These are phyloP conservation scores for Aspergillus conjunctus DNA, from an alignment of 495 filamentous ascomycete species.

Conservation along the genomic window DNA sequence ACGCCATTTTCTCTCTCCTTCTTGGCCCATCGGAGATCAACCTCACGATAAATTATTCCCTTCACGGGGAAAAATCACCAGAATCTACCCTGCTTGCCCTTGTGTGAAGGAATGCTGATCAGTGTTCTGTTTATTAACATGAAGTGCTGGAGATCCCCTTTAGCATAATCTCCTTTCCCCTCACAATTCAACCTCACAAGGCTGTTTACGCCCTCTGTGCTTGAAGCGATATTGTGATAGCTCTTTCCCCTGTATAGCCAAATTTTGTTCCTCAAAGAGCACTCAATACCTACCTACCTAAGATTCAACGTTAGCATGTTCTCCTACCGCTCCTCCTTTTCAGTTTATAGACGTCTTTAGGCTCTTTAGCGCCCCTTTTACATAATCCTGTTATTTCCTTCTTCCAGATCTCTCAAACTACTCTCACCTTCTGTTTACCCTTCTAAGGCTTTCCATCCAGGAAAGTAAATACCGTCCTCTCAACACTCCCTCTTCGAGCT, in stretches of 20 bases:
- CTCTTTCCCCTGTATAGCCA: neutral
- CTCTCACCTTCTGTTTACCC: neutral
- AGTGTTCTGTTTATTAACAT: neutral
- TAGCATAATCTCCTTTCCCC: neutral
- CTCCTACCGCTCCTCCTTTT: too few species aligned
- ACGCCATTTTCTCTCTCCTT: neutral
- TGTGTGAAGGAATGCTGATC: too few species aligned
- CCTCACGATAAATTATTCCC: too few species aligned
- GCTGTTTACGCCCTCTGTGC: neutral
- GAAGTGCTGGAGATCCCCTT: neutral
- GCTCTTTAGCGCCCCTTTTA: too few species aligned
- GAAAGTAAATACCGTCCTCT: neutral
- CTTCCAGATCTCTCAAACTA: too few species aligned
- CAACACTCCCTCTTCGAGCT: neutral
- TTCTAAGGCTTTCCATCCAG: neutral
- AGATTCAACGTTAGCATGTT: too few species aligned
- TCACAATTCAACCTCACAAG: neutral
- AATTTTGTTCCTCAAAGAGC: too few species aligned
- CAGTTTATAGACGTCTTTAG: too few species aligned
- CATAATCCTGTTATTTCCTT: too few species aligned
- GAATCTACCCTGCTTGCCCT: too few species aligned
- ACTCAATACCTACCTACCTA: too few species aligned
- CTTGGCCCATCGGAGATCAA: neutral
- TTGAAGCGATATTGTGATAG: neutral
- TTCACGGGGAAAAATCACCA: too few species aligned